Conservation (phyloP, 345 rosid species). For the Citrus hindsii region DNA sequence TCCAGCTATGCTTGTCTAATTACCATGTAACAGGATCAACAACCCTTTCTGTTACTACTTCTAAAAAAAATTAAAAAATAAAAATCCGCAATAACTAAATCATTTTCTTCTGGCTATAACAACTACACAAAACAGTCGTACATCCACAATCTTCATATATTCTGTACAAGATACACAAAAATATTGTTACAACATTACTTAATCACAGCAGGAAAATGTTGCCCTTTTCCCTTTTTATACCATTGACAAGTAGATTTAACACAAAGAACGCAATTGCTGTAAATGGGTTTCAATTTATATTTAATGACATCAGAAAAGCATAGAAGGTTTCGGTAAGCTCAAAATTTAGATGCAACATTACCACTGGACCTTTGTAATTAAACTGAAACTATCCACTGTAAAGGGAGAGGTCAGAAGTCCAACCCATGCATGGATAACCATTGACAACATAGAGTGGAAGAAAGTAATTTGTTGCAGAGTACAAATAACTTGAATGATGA, state of each 20-base stretch:
- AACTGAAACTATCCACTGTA: not conserved
- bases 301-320: not conserved
- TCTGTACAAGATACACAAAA: not conserved
- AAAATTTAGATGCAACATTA: not conserved
- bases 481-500: too few species aligned
- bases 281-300: not conserved
- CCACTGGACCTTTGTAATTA: not conserved
- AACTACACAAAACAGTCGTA: not conserved
- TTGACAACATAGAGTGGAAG: not conserved
- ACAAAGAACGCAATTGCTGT: not conserved
- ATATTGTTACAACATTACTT: not conserved
- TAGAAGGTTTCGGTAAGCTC: not conserved
- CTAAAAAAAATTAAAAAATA: not conserved
- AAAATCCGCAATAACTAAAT: not conserved
- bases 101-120: conserved; percentile 2
- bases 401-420: not conserved
- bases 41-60: not conserved
- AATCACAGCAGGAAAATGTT: not conserved
- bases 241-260: not conserved
- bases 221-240: not conserved
- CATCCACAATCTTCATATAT: not conserved
- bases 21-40: not conserved
- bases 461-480: not conserved
- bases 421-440: not conserved
- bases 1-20: not conserved